Conservation (phyloP, 805 yeast species). For the Monosporozyma aquatica region DNA sequence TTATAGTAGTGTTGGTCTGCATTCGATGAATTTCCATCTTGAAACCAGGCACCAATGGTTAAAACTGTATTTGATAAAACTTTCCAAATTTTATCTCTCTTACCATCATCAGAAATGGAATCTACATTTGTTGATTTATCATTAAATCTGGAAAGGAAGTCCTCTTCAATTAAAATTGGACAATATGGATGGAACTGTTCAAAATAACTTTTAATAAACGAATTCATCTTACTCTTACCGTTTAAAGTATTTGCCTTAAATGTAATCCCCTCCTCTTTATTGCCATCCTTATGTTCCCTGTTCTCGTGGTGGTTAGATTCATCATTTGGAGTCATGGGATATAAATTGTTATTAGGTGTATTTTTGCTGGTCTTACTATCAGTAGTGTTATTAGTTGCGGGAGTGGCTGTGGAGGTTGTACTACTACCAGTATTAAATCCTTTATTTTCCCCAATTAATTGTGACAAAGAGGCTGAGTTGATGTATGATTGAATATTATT, state of each 20-base stretch:
- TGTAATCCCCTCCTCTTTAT: not conserved
- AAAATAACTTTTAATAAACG: conserved; percentile 44
- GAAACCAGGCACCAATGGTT: conserved; percentile 64
- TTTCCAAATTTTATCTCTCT: conserved; percentile 36
- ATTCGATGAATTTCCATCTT: conserved; percentile 42
- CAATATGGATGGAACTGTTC: conserved; percentile 50
- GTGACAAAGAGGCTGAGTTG: not conserved
- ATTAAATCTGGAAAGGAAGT: conserved; percentile 36
- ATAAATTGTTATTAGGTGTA: conserved; percentile 1
- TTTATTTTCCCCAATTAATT: not conserved
- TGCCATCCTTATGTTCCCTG: not conserved
- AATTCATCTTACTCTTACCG: conserved; percentile 13
- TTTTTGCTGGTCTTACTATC: not conserved
- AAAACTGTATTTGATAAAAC: conserved; percentile 47
- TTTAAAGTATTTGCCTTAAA: not conserved
- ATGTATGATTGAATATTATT: conserved; percentile 2
- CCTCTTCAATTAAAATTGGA: conserved; percentile 50
- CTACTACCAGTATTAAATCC: too few species aligned
- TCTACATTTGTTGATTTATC: not conserved
- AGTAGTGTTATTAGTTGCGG: not conserved
- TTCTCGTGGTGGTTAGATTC: not conserved
- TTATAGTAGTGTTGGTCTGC: conserved; percentile 49
- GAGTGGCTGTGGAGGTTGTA: not conserved
- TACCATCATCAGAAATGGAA: not conserved
- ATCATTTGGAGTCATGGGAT: not conserved